These are phyloP conservation scores for Syzygium jambos DNA, from an alignment of 345 rosid species.

Conservation along the genomic window DNA sequence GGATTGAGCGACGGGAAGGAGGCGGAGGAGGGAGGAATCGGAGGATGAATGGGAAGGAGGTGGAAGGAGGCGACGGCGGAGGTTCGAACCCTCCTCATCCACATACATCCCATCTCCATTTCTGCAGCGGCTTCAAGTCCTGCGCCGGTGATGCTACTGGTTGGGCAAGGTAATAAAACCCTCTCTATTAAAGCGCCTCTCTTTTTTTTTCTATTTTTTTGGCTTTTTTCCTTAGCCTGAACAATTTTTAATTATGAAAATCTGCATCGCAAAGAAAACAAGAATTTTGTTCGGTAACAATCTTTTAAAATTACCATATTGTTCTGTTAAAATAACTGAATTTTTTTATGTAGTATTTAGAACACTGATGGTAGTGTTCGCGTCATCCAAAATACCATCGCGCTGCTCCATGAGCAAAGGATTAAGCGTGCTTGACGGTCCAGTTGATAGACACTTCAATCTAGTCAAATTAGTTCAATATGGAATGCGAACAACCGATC, in stretches of 20 bases:
- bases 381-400: neutral
- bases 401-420: neutral
- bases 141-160: neutral
- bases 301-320: neutral
- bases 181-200: neutral
- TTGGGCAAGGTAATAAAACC: neutral
- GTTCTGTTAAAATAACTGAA: neutral
- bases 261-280: neutral
- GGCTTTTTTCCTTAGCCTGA: neutral
- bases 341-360: too few species aligned
- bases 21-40: neutral
- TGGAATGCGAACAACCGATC: neutral
- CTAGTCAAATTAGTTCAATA: too few species aligned
- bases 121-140: neutral
- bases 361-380: neutral
- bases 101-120: constrained; percentile 33
- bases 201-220: neutral
- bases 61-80: constrained; percentile 1
- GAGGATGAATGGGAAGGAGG: constrained; percentile 2
- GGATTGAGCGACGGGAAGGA: constrained; percentile 1
- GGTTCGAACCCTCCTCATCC: constrained; percentile 29
- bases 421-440: neutral
- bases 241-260: neutral
- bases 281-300: neutral
- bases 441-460: too few species aligned